Conservation (phyloP, 2,329 filamentous ascomycete genomes). For the Pseudogymnoascus pannorum region DNA sequence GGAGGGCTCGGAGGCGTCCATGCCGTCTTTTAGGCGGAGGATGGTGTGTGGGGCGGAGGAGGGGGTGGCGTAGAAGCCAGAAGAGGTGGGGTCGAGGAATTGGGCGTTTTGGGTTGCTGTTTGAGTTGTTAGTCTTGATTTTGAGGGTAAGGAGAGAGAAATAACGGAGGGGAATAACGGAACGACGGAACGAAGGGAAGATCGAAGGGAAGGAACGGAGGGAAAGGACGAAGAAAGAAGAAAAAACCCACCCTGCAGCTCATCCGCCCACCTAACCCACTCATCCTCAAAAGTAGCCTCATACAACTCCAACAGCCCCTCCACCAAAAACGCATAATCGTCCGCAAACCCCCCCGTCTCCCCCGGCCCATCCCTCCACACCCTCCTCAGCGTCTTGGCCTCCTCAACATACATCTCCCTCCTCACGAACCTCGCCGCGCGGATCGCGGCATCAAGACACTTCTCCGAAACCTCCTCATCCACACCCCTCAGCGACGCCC, state of each 20-base stretch:
- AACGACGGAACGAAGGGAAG: constrained; percentile 3
- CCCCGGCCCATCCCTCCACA: constrained; percentile 62
- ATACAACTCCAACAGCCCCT: constrained; percentile 77
- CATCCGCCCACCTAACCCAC: constrained; percentile 74
- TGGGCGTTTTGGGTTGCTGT: constrained; percentile 64
- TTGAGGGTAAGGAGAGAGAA: too few relatives aligned
- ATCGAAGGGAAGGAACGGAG: constrained; percentile 23
- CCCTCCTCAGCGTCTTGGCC: constrained; percentile 59
- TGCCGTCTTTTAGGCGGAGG: constrained; percentile 86
- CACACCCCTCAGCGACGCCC: constrained; percentile 56
- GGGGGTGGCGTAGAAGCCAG: constrained; percentile 67
- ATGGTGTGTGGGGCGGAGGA: constrained; percentile 60
- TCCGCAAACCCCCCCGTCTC: constrained; percentile 74
- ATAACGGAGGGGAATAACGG: neutral
- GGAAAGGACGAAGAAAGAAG: neutral
- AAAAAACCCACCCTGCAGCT: constrained; percentile 58
- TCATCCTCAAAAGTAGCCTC: constrained; percentile 70
- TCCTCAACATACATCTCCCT: constrained; percentile 62
- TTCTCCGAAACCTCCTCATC: constrained; percentile 48
- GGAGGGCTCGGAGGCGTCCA: constrained; percentile 86
- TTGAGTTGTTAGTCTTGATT: constrained; percentile 15
- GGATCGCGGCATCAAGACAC: constrained; percentile 60
- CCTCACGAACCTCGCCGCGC: constrained; percentile 65
- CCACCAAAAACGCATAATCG: constrained; percentile 85
- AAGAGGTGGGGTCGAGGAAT: constrained; percentile 61